Percentiles rank a stretch among this genome's conserved stretches.
Conservation (phyloP, 805 yeast genomes). For the Jamesozyma jinghongensis region DNA sequence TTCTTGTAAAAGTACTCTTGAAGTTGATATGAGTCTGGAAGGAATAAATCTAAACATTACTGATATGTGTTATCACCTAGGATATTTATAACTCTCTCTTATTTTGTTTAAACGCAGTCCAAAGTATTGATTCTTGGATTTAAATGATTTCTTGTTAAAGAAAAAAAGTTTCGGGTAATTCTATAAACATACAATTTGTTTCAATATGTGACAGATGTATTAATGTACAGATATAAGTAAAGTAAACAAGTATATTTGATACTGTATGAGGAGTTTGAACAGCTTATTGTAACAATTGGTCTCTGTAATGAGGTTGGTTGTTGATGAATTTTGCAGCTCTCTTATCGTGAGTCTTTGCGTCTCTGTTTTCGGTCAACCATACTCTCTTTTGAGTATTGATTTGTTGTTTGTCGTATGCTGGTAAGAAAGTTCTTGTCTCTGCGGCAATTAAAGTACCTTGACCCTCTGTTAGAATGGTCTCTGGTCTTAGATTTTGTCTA, state of each 20-base stretch:
- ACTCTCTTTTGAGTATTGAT: constrained; percentile 46
- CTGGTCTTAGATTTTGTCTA: constrained; percentile 63
- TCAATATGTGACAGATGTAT: too few species aligned
- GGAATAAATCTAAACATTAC: constrained; percentile 2
- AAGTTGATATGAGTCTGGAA: background rate
- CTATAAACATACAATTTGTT: background rate
- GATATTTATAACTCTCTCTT: too few species aligned
- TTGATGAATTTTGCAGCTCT: constrained; percentile 73
- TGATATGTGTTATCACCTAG: background rate
- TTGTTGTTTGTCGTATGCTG: constrained; percentile 37
- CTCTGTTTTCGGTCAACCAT: constrained; percentile 57
- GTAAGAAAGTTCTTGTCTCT: constrained; percentile 49
- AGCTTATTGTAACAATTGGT: constrained; percentile 49
- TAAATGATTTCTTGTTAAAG: too few species aligned
- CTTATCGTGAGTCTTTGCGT: constrained; percentile 40
- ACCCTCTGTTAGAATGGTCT: constrained; percentile 54
- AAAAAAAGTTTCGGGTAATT: background rate
- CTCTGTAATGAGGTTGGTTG: constrained; percentile 83
- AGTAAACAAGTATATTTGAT: background rate
- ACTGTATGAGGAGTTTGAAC: background rate
- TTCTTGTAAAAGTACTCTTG: constrained; percentile 3
- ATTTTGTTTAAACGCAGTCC: too few species aligned
- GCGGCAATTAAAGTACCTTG: constrained; percentile 82
- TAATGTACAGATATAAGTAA: background rate
- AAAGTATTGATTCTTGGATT: background rate